These are phyloP conservation scores for Glycine tomentella DNA, from an alignment of 306 rosid species.

Conservation along the genomic window DNA sequence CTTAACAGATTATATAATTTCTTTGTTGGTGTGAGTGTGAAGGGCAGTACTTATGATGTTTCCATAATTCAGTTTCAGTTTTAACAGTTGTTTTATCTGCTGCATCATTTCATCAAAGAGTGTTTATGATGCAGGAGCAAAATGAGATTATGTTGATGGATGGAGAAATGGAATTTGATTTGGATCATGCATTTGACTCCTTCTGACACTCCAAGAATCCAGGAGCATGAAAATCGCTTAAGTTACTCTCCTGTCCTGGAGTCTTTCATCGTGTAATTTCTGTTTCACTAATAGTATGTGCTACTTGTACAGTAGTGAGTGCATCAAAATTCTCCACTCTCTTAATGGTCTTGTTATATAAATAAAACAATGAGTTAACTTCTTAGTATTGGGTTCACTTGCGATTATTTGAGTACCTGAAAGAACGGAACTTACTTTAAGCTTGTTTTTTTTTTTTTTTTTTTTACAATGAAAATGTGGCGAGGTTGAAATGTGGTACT, in stretches of 20 bases:
- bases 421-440: background rate
- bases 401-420: background rate
- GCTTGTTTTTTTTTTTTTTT: background rate
- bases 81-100: constrained; percentile 11
- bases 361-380: constrained; percentile 2
- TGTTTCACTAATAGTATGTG: constrained; percentile 28
- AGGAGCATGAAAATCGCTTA: background rate
- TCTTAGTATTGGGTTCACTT: background rate
- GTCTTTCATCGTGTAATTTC: constrained; percentile 41
- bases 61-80: background rate
- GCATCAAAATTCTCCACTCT: constrained; percentile 19
- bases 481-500: background rate
- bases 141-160: constrained; percentile 49
- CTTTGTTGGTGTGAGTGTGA: background rate
- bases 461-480: background rate
- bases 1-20: background rate
- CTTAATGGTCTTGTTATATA: background rate
- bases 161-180: constrained; percentile 58
- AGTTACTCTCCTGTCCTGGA: constrained; percentile 16
- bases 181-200: constrained; percentile 57
- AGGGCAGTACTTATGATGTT: background rate
- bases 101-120: constrained; percentile 28
- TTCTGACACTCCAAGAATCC: constrained; percentile 26
- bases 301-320: constrained; percentile 40
- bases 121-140: constrained; percentile 60